Conservation (phyloP, 371 early-diverging fungal genomes). For the Amoeboaphelidium protococcarum region DNA sequence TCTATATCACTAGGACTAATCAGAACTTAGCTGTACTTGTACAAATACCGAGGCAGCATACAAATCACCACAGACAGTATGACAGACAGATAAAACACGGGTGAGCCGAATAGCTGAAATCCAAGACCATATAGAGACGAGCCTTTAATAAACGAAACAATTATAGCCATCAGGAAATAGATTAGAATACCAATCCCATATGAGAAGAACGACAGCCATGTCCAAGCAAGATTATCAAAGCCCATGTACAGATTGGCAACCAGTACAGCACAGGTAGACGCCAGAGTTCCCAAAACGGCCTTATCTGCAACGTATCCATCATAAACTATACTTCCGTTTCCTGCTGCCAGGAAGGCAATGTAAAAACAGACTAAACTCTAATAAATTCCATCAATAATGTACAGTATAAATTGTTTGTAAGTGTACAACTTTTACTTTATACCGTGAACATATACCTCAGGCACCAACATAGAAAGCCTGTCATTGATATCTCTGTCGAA, state of each 20-base stretch:
- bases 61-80: conserved; percentile 16
- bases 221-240: too few species aligned
- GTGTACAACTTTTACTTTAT: conserved; percentile 54
- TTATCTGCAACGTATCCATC: too few species aligned
- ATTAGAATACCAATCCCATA: too few species aligned
- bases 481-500: conserved; percentile 73
- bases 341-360: conserved; percentile 20
- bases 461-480: conserved; percentile 35
- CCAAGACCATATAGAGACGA: too few species aligned
- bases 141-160: too few species aligned
- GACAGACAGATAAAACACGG: conserved; percentile 21
- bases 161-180: too few species aligned
- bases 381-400: conserved; percentile 52
- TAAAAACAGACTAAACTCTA: conserved; percentile 64
- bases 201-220: too few species aligned
- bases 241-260: too few species aligned
- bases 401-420: conserved; percentile 48
- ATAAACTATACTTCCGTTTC: too few species aligned
- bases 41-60: conserved; percentile 30
- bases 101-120: conserved; percentile 15
- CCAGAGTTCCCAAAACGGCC: too few species aligned
- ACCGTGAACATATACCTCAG: conserved; percentile 61
- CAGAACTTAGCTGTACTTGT: conserved; percentile 27
- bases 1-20: conserved; percentile 41
- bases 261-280: too few species aligned